Percentiles rank a stretch among this genome's conserved stretches.
phyloP scores from a whole-genome alignment of 768 basidiomycete genomes.

The Rhodotorula toruloides region DNA sequence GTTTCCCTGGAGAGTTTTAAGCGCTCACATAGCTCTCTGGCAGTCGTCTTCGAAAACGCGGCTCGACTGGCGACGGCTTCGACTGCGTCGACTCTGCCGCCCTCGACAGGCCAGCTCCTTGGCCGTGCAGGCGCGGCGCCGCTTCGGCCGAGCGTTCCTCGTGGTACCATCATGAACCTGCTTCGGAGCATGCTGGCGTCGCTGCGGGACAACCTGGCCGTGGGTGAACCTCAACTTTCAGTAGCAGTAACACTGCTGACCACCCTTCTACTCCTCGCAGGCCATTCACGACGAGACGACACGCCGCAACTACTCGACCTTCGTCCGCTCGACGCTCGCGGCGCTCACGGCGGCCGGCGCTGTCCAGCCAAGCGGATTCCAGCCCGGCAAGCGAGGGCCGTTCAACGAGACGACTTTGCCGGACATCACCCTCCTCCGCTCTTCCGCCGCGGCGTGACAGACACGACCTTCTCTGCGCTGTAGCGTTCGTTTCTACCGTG shows the following conservation, averaged over 20 bases:
- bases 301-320: slow-evolving; percentile 1
- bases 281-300: slow-evolving; percentile 2
- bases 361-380: no score
- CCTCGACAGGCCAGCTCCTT: not conserved
- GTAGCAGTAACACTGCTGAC: no score
- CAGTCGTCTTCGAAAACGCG: slow-evolving; percentile 33
- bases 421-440: slow-evolving; percentile 7
- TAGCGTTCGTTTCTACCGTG: no score
- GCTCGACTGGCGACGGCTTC: not conserved
- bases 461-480: no score
- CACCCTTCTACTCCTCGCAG: not conserved
- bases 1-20: no score
- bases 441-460: no score
- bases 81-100: not conserved
- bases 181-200: slow-evolving; percentile 21
- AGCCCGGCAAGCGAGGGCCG: not conserved
- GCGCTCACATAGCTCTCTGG: no score
- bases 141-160: not conserved
- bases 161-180: slow-evolving; percentile 9
- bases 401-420: slow-evolving; percentile 22
- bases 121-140: not conserved
- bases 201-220: slow-evolving; percentile 28
- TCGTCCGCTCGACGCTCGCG: not conserved
- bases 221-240: slow-evolving; percentile 1
- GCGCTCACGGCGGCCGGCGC: not conserved